phyloP scores from a whole-genome alignment of 1,284 basidiomycete genomes.

The Apiotrichum akiyoshidainum region DNA sequence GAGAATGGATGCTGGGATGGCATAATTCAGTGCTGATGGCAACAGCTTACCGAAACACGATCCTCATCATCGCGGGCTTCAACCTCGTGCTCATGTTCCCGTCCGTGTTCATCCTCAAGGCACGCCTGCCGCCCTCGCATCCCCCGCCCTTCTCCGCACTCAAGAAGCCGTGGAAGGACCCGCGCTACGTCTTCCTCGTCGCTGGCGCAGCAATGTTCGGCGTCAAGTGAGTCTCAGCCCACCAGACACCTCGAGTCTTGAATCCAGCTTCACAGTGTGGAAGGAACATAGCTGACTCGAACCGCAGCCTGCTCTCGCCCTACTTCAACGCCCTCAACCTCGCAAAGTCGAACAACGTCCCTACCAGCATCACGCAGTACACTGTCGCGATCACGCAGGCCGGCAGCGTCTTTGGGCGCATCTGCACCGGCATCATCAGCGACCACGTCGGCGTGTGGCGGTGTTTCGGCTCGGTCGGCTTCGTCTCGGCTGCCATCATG shows the following conservation, averaged over 20 bases:
- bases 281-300: neutral
- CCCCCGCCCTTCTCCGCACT: constrained; percentile 19
- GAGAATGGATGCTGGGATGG: neutral
- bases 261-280: too few species aligned
- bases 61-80: constrained; percentile 25
- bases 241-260: too few species aligned
- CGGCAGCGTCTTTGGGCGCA: constrained; percentile 13
- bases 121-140: constrained; percentile 23
- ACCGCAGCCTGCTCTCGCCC: constrained; percentile 20
- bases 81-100: constrained; percentile 27
- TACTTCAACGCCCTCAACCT: constrained; percentile 15
- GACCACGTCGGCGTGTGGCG: constrained; percentile 19
- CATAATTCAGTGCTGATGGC: too few species aligned
- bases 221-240: constrained; percentile 10
- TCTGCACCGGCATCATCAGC: constrained; percentile 12
- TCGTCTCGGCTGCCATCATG: constrained; percentile 17
- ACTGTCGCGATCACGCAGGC: constrained; percentile 13
- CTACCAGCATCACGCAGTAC: constrained; percentile 1
- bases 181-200: constrained; percentile 16
- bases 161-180: constrained; percentile 16
- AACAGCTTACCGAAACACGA: constrained; percentile 27
- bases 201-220: constrained; percentile 9
- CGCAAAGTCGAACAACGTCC: constrained; percentile 9
- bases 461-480: constrained; percentile 13
- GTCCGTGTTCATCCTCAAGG: constrained; percentile 24